These are phyloP conservation scores for Veloboletus limbatus DNA, from an alignment of 1,284 basidiomycete genomes.

Conservation along the genomic window DNA sequence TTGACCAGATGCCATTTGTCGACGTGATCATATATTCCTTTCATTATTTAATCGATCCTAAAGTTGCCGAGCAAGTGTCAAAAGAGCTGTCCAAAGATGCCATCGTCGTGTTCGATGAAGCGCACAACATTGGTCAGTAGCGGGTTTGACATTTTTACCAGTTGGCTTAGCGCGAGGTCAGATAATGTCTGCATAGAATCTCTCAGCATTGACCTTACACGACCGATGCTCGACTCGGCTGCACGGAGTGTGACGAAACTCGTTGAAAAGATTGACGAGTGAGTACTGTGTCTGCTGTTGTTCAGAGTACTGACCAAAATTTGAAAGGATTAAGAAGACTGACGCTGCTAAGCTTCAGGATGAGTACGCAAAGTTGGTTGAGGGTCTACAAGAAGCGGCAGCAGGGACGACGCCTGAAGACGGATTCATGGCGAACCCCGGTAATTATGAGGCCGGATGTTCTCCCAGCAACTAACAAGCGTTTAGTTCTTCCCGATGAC, in stretches of 20 bases:
- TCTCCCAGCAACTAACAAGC: not conserved
- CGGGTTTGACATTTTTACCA: not conserved
- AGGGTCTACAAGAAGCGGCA: constrained; percentile 83
- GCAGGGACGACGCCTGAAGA: constrained; percentile 70
- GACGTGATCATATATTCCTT: constrained; percentile 99
- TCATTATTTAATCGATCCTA: constrained; percentile 98
- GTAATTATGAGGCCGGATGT: constrained; percentile 38
- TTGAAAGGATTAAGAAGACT: constrained; percentile 81
- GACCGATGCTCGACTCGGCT: constrained; percentile 97
- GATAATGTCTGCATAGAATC: constrained; percentile 99
- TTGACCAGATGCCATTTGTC: constrained; percentile 85
- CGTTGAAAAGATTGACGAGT: constrained; percentile 94
- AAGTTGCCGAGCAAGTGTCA: constrained; percentile 98
- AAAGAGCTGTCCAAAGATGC: constrained; percentile 97
- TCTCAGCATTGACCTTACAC: constrained; percentile 95
- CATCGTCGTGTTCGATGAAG: constrained; percentile 99
- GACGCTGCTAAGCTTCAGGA: constrained; percentile 95
- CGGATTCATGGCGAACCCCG: constrained; percentile 86
- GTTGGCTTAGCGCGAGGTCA: constrained; percentile 25
- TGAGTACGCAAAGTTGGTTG: constrained; percentile 95
- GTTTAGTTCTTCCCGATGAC: constrained; percentile 87
- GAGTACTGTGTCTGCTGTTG: constrained; percentile 25
- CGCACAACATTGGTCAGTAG: constrained; percentile 91
- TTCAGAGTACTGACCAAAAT: constrained; percentile 8
- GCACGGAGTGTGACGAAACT: constrained; percentile 86